These are phyloP conservation scores for Agrostemma githago DNA, from an alignment of 148 eudicot genomes.

Conservation along the genomic window DNA sequence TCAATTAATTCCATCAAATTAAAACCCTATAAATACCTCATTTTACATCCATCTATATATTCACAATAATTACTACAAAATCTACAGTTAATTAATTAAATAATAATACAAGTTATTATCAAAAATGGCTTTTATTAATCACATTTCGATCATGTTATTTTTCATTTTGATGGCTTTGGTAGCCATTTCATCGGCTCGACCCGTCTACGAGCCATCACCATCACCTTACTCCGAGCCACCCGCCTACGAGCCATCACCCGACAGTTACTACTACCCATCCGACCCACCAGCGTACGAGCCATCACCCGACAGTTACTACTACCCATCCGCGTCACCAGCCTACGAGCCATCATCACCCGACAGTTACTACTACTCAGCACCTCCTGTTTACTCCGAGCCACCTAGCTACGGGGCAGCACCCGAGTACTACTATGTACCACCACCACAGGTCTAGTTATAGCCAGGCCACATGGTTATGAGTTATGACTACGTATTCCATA, in stretches of 20 bases:
- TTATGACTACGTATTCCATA: no score
- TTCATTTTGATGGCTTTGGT: constrained; percentile 14
- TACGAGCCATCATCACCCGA: constrained; percentile 1
- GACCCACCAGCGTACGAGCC: neutral
- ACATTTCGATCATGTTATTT: constrained; percentile 5
- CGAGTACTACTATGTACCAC: neutral
- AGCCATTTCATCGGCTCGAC: constrained; percentile 15
- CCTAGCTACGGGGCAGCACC: neutral
- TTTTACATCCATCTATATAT: neutral
- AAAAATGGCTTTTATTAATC: constrained; percentile 5
- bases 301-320: neutral
- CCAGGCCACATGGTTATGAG: no score
- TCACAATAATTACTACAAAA: neutral
- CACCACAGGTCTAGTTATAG: neutral
- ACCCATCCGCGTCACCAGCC: neutral
- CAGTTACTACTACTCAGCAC: neutral
- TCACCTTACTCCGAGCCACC: constrained; percentile 5
- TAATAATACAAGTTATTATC: no score
- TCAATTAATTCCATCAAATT: neutral
- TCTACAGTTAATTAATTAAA: no score
- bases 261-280: constrained; percentile 5
- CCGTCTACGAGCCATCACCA: neutral
- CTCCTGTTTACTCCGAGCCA: neutral
- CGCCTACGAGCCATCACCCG: neutral
- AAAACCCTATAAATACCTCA: constrained; percentile 1